Conservation (phyloP, 2,329 filamentous ascomycete species). For the Parascedosporium putredinis region DNA sequence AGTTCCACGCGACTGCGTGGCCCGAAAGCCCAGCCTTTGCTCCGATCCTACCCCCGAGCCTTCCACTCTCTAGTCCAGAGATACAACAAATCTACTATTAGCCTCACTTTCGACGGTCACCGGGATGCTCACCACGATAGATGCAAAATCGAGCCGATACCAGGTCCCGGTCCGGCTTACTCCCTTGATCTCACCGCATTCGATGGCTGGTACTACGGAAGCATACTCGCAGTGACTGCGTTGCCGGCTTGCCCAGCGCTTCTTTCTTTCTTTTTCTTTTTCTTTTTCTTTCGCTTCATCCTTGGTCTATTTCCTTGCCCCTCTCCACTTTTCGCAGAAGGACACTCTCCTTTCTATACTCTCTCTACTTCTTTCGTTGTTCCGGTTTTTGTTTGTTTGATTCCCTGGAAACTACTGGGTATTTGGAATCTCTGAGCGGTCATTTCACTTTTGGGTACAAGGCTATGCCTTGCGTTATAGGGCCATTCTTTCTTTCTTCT, state of each 20-base stretch:
- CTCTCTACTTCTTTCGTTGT: not conserved
- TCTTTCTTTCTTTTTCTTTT: not conserved
- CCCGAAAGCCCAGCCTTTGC: slow-evolving; percentile 3
- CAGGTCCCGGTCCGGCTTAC: too few relatives aligned
- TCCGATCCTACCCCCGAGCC: not conserved
- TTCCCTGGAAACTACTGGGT: too few relatives aligned
- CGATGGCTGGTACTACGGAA: not conserved
- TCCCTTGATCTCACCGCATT: too few relatives aligned
- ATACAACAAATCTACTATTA: slow-evolving; percentile 1
- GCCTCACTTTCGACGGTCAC: not conserved
- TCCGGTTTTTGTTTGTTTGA: not conserved
- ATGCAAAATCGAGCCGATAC: too few relatives aligned
- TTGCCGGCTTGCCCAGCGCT: not conserved
- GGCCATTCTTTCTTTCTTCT: not conserved
- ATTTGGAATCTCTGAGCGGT: too few relatives aligned
- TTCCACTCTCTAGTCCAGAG: not conserved
- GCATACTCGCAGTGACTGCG: not conserved
- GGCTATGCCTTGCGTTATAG: too few relatives aligned
- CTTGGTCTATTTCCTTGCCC: not conserved
- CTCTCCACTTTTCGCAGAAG: too few relatives aligned
- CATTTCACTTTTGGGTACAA: too few relatives aligned
- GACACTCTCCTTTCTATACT: not conserved
- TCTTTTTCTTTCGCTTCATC: not conserved
- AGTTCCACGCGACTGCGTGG: slow-evolving; percentile 5
- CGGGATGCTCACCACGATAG: not conserved